Base-by-base conservation (phyloP, 1,284 basidiomycete species). In the Cutaneotrichosporon sp. region DNA sequence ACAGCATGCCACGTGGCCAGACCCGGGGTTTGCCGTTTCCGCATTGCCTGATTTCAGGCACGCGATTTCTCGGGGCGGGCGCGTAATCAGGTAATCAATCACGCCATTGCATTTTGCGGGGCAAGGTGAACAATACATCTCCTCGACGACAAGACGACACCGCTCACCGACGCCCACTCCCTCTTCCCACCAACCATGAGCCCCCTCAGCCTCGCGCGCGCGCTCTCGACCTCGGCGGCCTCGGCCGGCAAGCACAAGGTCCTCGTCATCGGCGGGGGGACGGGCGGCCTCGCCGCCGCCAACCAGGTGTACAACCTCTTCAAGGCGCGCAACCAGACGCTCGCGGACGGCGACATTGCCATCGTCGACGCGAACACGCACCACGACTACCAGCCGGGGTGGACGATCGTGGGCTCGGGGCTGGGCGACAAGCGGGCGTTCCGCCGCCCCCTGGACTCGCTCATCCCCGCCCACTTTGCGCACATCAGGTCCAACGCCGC, bases 341-440 rank as follows among this genome's bases (percentile, higher is more conserved):
- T 95, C 55, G 86, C 83, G 52, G 77, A 83, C 43, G 89, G 87
- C 50, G 92, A 95, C 76, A 87, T 97, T 59, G 90, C 87, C 16
- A 88, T 97, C 60, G 80, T 95, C 52, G 94, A 97, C 74, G 72
- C 77, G 38, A 69, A 68, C 60, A 55, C 64, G 67, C 64, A 74
- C 62, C 69, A 76, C 71, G 77, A 79, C 70, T 73, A 69, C 67
- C 74, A 92, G 86, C 91, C 91, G 24, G 91, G 90, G 76, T 92
- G 89, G 94, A 97, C 95, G 2, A 86, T 97, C 25, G 94, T 95
- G 45, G 95, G 93, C 27, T 84, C 91, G 29, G 95, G 95, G 38
- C 83, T 98, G 24, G 80, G 80, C 47, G 62, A 75, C 63, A 87
- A 88, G 71, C 77, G 84, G 55, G 88, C 90, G 67, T 89, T 91